A percentile compares a stretch with the other conserved stretches of the same genome.
Evolutionary conservation across 2,329 filamentous ascomycete genomes (phyloP).

Genomic region (Sarocladium strictum): DNA sequence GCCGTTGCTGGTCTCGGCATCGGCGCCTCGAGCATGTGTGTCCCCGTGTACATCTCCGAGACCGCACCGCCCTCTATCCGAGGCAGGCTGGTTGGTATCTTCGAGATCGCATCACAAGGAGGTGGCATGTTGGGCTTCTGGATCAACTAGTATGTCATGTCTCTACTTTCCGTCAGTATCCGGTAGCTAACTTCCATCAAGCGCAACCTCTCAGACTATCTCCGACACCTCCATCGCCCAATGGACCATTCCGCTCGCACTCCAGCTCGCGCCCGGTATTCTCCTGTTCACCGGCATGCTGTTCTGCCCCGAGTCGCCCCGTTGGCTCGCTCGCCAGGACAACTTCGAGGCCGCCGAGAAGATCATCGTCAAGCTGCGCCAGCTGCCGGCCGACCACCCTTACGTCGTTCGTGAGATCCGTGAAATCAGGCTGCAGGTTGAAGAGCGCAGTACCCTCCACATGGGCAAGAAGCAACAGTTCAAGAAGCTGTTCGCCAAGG

Average conservation of each 20-base stretch:
- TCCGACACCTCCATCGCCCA: conserved; percentile 15
- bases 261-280: conserved; percentile 48
- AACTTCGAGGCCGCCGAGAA: conserved; percentile 39
- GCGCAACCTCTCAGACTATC: conserved; percentile 23
- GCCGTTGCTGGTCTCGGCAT: conserved; percentile 47
- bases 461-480: conserved; percentile 23
- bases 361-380: conserved; percentile 23
- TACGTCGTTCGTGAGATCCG: conserved; percentile 22
- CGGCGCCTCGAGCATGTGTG: conserved; percentile 42
- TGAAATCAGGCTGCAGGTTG: conserved; percentile 47
- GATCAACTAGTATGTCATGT: conserved; percentile 21
- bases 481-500: conserved; percentile 29
- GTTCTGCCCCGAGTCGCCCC: conserved; percentile 51
- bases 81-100: conserved; percentile 46
- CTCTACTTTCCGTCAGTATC: neutral
- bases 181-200: neutral
- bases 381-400: conserved; percentile 22
- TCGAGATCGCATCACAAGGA: conserved; percentile 32
- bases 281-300: conserved; percentile 46
- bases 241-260: conserved; percentile 47
- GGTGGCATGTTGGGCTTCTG: conserved; percentile 34
- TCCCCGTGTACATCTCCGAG: conserved; percentile 37
- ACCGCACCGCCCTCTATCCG: conserved; percentile 42
- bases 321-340: conserved; percentile 50
- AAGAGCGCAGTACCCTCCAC: conserved; percentile 28